Percentiles rank a stretch among this genome's conserved stretches.
phyloP scores from a whole-genome alignment of 768 basidiomycete species.

The Tricholoma saponaceum region DNA sequence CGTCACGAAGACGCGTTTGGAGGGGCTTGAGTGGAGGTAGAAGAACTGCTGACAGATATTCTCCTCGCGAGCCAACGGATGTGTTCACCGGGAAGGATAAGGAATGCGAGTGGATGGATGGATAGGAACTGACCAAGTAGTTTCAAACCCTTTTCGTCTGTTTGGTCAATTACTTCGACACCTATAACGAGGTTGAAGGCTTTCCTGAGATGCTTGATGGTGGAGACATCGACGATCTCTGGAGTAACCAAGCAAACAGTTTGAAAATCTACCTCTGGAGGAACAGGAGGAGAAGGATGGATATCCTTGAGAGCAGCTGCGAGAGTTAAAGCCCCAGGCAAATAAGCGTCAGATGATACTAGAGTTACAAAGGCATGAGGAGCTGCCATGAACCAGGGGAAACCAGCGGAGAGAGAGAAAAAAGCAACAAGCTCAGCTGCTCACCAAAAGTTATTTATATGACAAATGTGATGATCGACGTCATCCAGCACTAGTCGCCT shows the following conservation, averaged over 20 bases:
- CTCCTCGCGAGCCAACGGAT: background rate
- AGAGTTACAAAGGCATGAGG: conserved; percentile 88
- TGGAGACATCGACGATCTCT: conserved; percentile 81
- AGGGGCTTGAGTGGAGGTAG: background rate
- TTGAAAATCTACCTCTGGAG: conserved; percentile 65
- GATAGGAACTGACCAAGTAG: conserved; percentile 69
- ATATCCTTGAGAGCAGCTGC: conserved; percentile 81
- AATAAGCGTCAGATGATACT: conserved; percentile 87
- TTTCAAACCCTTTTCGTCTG: conserved; percentile 60
- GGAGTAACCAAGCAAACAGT: conserved; percentile 93
- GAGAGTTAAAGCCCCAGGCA: conserved; percentile 87
- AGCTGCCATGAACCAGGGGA: conserved; percentile 62
- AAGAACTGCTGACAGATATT: background rate
- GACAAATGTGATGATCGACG: background rate
- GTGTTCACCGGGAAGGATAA: background rate
- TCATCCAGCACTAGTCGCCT: no score
- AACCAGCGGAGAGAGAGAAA: conserved; percentile 23
- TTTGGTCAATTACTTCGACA: conserved; percentile 81
- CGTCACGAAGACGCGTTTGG: background rate
- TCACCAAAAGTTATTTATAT: background rate
- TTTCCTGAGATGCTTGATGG: conserved; percentile 74
- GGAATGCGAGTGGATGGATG: conserved; percentile 1
- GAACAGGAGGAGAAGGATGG: conserved; percentile 55
- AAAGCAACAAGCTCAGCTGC: background rate
- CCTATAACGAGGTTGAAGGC: conserved; percentile 86